Conservation (phyloP, 129 eudicot species). For the Centaurea solstitialis region DNA sequence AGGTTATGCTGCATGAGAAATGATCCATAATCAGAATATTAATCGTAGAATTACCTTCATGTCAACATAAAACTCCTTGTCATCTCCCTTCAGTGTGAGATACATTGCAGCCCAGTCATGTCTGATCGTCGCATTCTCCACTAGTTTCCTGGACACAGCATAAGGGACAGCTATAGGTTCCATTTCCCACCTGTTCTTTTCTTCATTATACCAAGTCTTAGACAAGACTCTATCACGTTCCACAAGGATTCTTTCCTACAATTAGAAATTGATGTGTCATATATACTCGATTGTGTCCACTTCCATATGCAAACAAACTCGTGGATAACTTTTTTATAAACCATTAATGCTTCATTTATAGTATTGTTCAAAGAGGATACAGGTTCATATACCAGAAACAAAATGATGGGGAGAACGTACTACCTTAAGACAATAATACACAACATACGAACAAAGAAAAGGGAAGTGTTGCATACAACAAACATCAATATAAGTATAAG, state of each 20-base stretch:
- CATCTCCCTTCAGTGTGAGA: slow-evolving; percentile 71
- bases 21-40: not conserved
- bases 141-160: slow-evolving; percentile 78
- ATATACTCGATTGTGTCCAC: not conserved
- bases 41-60: slow-evolving; percentile 42
- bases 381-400: not conserved
- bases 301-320: slow-evolving; percentile 6
- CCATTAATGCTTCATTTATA: not conserved
- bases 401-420: not conserved
- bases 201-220: slow-evolving; percentile 81
- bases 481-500: not conserved
- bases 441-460: not conserved
- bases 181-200: slow-evolving; percentile 72
- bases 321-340: not conserved
- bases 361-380: not conserved
- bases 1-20: not conserved
- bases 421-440: not conserved
- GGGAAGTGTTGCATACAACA: not conserved
- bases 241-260: slow-evolving; percentile 75
- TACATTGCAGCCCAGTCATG: slow-evolving; percentile 93
- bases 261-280: not conserved
- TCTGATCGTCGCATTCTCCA: slow-evolving; percentile 74
- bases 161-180: slow-evolving; percentile 82
- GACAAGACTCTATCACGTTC: slow-evolving; percentile 85
- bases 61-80: slow-evolving; percentile 73